Base-by-base conservation (phyloP, 305 asterid species). In the Fraxinus velutina region DNA sequence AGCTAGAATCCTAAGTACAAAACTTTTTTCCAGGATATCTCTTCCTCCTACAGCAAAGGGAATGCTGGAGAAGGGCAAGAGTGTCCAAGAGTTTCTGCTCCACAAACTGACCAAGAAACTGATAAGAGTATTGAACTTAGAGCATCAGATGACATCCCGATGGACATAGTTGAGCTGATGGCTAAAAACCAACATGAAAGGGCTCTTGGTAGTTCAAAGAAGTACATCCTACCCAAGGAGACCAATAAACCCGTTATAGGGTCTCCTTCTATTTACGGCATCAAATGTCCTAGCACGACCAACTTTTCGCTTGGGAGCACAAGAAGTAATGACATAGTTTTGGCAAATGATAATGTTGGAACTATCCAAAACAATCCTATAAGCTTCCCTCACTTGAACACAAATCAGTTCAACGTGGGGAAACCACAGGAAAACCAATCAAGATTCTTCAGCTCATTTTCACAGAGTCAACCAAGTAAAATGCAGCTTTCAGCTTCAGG, bases 111-210 rank as follows among this genome's bases (percentile, higher is more conserved):
- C 80, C 86, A 80, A 71, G 86, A 86, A 66, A 84, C 78, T 2
- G 81, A 86, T 47, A 83, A 77, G 37, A 81, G 78, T 34, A 47
- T 66, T 55, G 89, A 86, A 64, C 73, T 39, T 19, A 88, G 84
- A 62, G 80, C 86, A 47, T 84, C 96, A 10, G 97, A 96, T 81
- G 98, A 93, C 55, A 91, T 92, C 66, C 97, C 98, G 0, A 93
- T 92, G 97, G 99, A 92, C 52, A 90, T 96, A 72, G 98, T 91
- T 17, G 97, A 93, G 78, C 85, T 92, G 6, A 81, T 94, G 89
- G 98, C 98, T 34, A 86, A 80, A 86, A 88, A 90, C 64, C 95
- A 91, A 78, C 91, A 81, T 19, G 95, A 94, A 79, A 80, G 91
- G 80, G 88, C 83, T 19, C 87, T 84, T 74, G 91, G 83, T 47